Evolutionary conservation across 176 grass and related monocot genomes (phyloP).

Genomic region (Eremochloa ophiuroides): DNA sequence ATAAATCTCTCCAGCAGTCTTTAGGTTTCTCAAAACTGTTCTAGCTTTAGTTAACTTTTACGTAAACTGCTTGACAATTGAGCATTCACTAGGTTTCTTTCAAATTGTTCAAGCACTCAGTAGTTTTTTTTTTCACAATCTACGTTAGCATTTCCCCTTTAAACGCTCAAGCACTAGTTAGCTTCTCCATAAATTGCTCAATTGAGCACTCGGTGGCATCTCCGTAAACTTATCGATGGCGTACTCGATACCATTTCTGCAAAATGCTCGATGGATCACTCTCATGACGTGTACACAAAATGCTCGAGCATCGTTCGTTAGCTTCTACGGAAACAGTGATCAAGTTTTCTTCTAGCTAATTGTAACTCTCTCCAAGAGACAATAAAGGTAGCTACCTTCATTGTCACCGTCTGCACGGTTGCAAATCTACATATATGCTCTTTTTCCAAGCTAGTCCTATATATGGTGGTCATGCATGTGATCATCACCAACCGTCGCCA

Average conservation of each 20-base stretch:
- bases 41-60: background rate
- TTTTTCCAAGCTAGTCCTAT: background rate
- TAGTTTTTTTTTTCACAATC: background rate
- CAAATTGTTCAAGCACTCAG: background rate
- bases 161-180: too few relatives aligned
- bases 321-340: background rate
- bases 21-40: background rate
- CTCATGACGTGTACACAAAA: background rate
- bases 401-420: too few relatives aligned
- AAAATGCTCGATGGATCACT: background rate
- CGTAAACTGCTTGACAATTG: background rate
- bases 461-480: background rate
- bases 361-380: background rate
- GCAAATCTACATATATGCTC: too few relatives aligned
- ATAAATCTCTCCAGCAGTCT: background rate
- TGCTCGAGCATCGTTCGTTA: background rate
- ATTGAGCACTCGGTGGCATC: background rate
- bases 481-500: background rate
- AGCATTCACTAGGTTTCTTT: background rate
- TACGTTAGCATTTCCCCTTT: background rate
- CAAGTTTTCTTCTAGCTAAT: background rate
- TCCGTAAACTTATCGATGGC: background rate
- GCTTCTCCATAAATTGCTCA: too few relatives aligned
- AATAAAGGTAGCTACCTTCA: background rate
- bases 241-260: background rate